Base-by-base conservation (phyloP, 2,329 filamentous ascomycete species). In the Colletotrichum aenigma region DNA sequence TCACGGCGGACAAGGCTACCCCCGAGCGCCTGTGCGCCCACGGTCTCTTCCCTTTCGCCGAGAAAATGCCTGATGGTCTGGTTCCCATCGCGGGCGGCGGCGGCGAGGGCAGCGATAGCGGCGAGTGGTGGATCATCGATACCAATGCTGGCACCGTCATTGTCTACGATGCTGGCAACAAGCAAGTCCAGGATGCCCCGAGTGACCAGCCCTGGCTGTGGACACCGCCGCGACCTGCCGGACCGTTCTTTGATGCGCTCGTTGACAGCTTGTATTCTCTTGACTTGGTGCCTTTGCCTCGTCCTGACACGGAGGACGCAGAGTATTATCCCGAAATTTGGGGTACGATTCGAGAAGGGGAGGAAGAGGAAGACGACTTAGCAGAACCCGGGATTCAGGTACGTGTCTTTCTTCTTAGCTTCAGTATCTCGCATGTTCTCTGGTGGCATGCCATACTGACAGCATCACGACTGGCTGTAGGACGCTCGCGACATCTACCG, bases 51-150 rank as follows among this genome's bases (percentile, higher is more conserved):
- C 66, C 66, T 16, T 68, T 58, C n/a, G n/a, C 66, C 7, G 28
- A 68, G 52, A 68, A 58, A 18, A 68, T 68, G 66, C 66, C 66
- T 8, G 66, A 68, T 2, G 66, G 66, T 12, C 26, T 68, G 28
- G 52, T 68, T 8, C 30, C 48, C n/a, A 58, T 68, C 24, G 66
- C 48, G 16, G 66, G 48, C 6, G 66, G 18, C 21, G 26, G 55
- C 15, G 55, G 21, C 4, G 55, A 58, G 21, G 55, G 55, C 26
- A 58, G 24, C 12, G 21, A 18, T 0, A 38, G 24, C 3, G 61
- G 34, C n/a, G 66, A 68, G 52, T 68, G 48, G 66, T 60, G 66
- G 66, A 68, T 68, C 30, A 43, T 68, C 16, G 66, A 68, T 12
- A 58, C 66, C 3, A 26, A 58, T 16, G 48, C 66, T n/a, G 66